Evolutionary conservation across 441 rosid genomes (phyloP), one percentile per base, ranked within the genome.

Genomic region (Theobroma grandiflorum): DNA sequence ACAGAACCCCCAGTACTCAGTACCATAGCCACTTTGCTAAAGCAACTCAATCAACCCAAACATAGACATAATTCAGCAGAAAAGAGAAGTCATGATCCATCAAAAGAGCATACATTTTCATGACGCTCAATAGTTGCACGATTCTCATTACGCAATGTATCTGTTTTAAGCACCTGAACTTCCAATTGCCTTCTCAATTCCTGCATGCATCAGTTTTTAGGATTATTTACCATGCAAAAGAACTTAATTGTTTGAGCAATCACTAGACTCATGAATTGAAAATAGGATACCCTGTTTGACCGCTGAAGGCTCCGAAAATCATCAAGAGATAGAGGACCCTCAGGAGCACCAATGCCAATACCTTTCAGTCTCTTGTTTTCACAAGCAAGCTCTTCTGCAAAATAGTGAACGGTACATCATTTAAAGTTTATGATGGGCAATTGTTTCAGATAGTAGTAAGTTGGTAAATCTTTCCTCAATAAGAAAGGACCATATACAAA

Each of bases 251-350:
- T 63, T 31, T 22, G 71, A 38, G 58, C 79, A 79, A 85, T 66
- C 64, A 83, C 45, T 42, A 63, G 31, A 47, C n/a, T 72, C 64
- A 76, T 35, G 63, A 68, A 58, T 45, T 49, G 43, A 78, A 75
- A 45, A 52, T 63, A 80, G 50, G 74, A 75, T 91, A 97, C 98
- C 86, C 83, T 88, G 83, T 97, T 97, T 33, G 98, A 94, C 71
- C 95, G 94, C 77, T 95, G 99, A 79, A 97, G 98, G 86, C 95
- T 97, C 82, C 95, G 90, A 84, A 97, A 97, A 92, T 97, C 98
- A 89, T 94, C 97, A 78, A 97, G 93, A 76, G 96, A 97, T 84
- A 95, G 79, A 76, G 99, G 99, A 81, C 98, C 99, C 81, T 94
- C 96, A 42, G 94, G 94, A 88, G 96, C 97, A 88, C 97, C 93